Evolutionary conservation across 202 grass and related monocot species (phyloP).

Genomic region (Sporobolus alterniflorus): DNA sequence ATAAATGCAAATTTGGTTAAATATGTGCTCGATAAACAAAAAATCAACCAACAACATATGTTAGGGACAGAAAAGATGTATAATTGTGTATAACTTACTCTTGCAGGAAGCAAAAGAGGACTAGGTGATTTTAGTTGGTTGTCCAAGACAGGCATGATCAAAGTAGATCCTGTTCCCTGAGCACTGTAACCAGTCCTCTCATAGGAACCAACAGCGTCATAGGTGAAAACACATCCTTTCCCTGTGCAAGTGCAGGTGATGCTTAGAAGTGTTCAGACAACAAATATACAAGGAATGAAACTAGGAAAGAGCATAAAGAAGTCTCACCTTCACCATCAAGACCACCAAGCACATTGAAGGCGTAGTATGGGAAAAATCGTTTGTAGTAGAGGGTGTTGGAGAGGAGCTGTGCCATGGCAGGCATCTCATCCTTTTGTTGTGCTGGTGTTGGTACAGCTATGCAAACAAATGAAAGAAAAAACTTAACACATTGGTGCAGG

Average conservation of each 20-base stretch:
- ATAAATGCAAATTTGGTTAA: not conserved
- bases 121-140: conserved; percentile 97
- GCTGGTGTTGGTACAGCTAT: conserved; percentile 97
- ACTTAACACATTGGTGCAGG: not conserved
- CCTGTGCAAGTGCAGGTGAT: conserved; percentile 48
- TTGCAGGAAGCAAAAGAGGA: conserved; percentile 87
- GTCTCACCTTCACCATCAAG: conserved; percentile 80
- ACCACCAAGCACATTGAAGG: conserved; percentile 94
- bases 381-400: conserved; percentile 99
- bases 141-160: conserved; percentile 98
- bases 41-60: not conserved
- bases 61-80: not conserved
- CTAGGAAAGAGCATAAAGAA: not conserved
- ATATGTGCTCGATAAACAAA: not conserved
- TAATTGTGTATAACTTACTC: conserved; percentile 41
- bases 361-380: conserved; percentile 93
- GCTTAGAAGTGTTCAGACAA: conserved; percentile 10
- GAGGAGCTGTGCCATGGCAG: conserved; percentile 92
- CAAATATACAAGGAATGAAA: not conserved
- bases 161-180: conserved; percentile 82
- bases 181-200: conserved; percentile 92
- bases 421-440: conserved; percentile 99
- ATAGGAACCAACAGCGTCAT: conserved; percentile 97
- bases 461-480: conserved; percentile 35
- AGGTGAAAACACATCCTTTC: conserved; percentile 96